Base-by-base conservation (phyloP, 108 stramenopile genomes). In the Cyclotella sp. region DNA sequence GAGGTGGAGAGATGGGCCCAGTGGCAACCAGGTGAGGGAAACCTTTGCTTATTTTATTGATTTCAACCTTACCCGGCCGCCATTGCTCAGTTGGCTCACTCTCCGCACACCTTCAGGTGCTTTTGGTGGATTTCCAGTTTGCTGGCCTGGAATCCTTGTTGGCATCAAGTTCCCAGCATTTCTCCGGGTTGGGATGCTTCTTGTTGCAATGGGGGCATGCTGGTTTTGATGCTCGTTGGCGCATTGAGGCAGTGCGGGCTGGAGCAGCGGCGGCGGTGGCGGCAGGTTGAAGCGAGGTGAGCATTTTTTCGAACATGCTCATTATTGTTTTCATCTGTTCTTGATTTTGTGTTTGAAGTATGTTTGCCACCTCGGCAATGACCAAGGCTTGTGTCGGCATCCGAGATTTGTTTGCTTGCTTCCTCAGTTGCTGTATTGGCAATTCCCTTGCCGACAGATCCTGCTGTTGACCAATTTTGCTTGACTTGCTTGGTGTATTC, bases 171-270 rank as follows among this genome's bases (percentile, higher is more conserved):
- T 66, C 42, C 22, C 26, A 66, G 18, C 65, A 66, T 15, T 44
- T 41, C 0, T 66, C 42, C 0, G 41, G 65, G 8, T 66, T 66
- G 41, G 8, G 49, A 19, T 45, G 41, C 21, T 45, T 22, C 10
- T 27, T 42, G 22, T 47, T 66, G 44, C 65, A 66, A 21, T 66
- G 65, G 16, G 44, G 43, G 44, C 65, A 66, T 58, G n/a, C n/a
- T n/a, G 49, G 49, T 6, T 1, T 58, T 22, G 57, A 11, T 51
- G 49, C 49, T 1, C 19, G 49, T 6, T 34, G 34, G 6, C 6
- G 34, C 34, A 19, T 16, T 51, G n/a, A 19, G 3, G 49, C 8
- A 3, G n/a, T 19, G 8, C 49, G 1, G 8, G n/a, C 49, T 51
- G n/a, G 16, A n/a, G n/a, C n/a, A n/a, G 16, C 8, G n/a, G 49